Base-by-base conservation (phyloP, 345 rosid species). In the Diplotaxis tenuifolia region DNA sequence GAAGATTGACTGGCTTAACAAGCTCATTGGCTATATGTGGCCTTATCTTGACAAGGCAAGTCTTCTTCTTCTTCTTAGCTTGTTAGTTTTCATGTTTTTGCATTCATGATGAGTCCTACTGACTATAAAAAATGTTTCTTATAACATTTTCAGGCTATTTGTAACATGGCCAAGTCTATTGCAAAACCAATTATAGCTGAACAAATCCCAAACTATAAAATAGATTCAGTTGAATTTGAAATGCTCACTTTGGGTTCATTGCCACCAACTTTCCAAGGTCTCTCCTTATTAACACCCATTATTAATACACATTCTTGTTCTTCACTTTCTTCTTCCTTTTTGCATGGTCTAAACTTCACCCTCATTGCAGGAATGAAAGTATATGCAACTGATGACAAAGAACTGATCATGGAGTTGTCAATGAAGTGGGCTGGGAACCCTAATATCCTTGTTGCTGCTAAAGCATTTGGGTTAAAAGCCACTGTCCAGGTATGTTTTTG, bases 401-500 rank as follows among this genome's bases (percentile, higher is more conserved):
- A 95, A 78, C 31, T 95, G 76, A 92, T 92, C 19, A 90, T 95
- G 97, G 99, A 95, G 69, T 83, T 90, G 70, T 73, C 86, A 21
- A 4, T 92, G 61, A 95, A 92, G 73, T 95, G 96, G 98, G 99
- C 97, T 21, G 99, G 89, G 67, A 95, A 92, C 76, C 98, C 99
- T 15, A 90, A 92, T 71, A 61, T 95, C 79, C 59, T 71, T 42
- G 71, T 95, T 74, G 94, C 84, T 54, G 92, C 85, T 32, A 92
- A 84, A 81, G 99, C 97, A 42, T 92, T 87, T 62, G 98, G 99
- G 71, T 73, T 95, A 75, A 88, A 81, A 87, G 94, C 89, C 60
- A 87, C 96, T 64, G 87, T 83, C 49, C 99, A 95, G 83, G 98
- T 92, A 74, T 36, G 64, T 60, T 68, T 62, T 36, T 62, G n/a